Base-by-base conservation (phyloP, 176 grass and related monocot species). In the Eremochloa ophiuroides region DNA sequence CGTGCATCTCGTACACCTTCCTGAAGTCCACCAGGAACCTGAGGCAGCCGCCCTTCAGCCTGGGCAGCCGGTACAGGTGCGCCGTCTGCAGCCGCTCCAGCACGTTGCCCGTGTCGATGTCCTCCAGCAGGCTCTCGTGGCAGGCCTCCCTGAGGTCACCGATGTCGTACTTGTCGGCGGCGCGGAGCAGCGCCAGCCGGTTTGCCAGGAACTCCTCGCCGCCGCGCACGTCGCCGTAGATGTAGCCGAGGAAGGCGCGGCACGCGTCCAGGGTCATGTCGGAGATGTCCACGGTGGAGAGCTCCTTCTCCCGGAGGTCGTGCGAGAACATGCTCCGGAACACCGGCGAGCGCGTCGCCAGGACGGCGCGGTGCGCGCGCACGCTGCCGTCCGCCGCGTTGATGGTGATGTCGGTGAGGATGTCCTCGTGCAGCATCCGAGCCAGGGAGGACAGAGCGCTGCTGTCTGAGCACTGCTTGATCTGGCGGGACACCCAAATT, bases 311-410 rank as follows among this genome's bases (percentile, higher is more conserved):
- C 81, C 79, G 84, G 48, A 99, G 90, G 79, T 95, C 71, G 76
- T 99, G 96, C 12, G 87, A 91, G 91, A 99, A 99, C 96, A 99
- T 99, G 88, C 93, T 91, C 53, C 89, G 38, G 77, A 99, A 99
- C 63, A 99, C 91, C 0, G 96, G 91, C 7, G 96, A 99, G 1
- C 91, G 80, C 23, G 89, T 62, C 0, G 93, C 85, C 28, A 99
- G 87, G 38, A 99, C 72, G 1, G 96, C 96, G 3, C 93, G 93
- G 80, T 99, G 96, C 1, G 96, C 96, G 4, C 77, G 67, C 3
- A 99, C 91, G 87, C 89, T 95, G 72, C 93, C 87, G 14, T 91
- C 93, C 1, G 87, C 63, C 13, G 91, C 81, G 48, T 91, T 99
- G 68, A 99, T 93, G 2, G 86, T 99, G 82, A 99, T 99, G 80